Evolutionary conservation across 2,329 filamentous ascomycete species (phyloP).

Genomic region (Cladosporium sp.): DNA sequence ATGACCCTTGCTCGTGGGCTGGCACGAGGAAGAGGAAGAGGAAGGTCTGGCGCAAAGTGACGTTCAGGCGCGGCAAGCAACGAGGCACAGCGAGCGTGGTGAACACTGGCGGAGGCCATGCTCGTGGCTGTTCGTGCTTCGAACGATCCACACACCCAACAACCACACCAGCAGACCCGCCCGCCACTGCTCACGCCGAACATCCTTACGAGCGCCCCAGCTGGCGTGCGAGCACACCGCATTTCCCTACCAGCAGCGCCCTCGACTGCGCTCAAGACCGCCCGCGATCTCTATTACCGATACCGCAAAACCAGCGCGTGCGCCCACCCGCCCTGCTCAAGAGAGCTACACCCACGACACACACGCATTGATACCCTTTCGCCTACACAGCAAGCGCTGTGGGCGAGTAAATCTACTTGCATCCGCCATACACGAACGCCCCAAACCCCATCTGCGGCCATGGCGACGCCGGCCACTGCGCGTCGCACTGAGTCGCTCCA

Average conservation of each 20-base stretch:
- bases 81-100: too few species aligned
- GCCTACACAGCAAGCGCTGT: background rate
- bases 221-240: background rate
- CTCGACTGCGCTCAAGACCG: background rate
- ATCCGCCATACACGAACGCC: background rate
- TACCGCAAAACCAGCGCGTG: slow-evolving; percentile 9
- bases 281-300: background rate
- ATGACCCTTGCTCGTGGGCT: too few species aligned
- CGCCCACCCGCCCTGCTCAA: background rate
- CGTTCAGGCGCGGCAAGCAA: too few species aligned
- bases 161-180: background rate
- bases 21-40: too few species aligned
- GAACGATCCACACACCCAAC: background rate
- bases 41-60: too few species aligned
- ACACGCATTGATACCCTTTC: background rate
- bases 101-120: too few species aligned
- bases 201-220: background rate
- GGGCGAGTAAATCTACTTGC: background rate
- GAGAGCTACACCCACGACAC: background rate
- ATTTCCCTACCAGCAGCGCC: background rate
- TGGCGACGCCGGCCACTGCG: slow-evolving; percentile 26
- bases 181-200: background rate
- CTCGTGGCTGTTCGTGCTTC: too few species aligned
- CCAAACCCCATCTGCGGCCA: slow-evolving; percentile 5
- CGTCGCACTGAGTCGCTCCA: slow-evolving; percentile 20